Conservation (phyloP, 331 rosid genomes). For the Rhamnella rubrinervis region DNA sequence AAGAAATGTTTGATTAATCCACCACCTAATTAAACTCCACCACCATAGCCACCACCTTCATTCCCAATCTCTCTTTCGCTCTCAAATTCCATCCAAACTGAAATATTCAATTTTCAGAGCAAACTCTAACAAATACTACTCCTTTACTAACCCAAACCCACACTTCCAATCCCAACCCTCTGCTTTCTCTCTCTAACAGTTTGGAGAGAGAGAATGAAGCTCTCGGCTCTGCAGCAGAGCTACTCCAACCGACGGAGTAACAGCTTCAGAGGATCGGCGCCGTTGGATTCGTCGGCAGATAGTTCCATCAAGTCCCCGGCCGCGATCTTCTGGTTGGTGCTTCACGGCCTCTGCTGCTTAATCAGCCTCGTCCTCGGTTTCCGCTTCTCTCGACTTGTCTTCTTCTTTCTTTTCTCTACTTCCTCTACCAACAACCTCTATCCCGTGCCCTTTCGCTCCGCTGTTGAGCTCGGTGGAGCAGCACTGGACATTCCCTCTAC, state of each 20-base stretch:
- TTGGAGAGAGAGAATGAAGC: conserved; percentile 59
- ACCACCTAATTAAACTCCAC: conserved; percentile 19
- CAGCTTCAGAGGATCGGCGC: conserved; percentile 75
- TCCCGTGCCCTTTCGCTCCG: conserved; percentile 65
- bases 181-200: conserved; percentile 20
- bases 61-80: conserved; percentile 8
- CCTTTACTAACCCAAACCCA: conserved; percentile 5
- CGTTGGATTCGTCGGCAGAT: conserved; percentile 63
- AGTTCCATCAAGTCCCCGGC: conserved; percentile 70
- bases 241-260: conserved; percentile 69
- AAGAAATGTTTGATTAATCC: conserved; percentile 54
- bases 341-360: conserved; percentile 87
- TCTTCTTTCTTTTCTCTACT: conserved; percentile 81
- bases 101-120: conserved; percentile 19
- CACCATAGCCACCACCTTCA: conserved; percentile 2
- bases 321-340: conserved; percentile 78
- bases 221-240: conserved; percentile 86
- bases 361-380: conserved; percentile 89
- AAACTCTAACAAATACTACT: conserved; percentile 10
- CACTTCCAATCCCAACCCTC: not conserved
- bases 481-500: conserved; percentile 33
- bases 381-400: conserved; percentile 93
- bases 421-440: conserved; percentile 61
- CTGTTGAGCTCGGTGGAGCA: conserved; percentile 41
- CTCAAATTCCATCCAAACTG: conserved; percentile 10